Conservation (phyloP, 768 basidiomycete genomes). For the Serpula lacrymans region DNA sequence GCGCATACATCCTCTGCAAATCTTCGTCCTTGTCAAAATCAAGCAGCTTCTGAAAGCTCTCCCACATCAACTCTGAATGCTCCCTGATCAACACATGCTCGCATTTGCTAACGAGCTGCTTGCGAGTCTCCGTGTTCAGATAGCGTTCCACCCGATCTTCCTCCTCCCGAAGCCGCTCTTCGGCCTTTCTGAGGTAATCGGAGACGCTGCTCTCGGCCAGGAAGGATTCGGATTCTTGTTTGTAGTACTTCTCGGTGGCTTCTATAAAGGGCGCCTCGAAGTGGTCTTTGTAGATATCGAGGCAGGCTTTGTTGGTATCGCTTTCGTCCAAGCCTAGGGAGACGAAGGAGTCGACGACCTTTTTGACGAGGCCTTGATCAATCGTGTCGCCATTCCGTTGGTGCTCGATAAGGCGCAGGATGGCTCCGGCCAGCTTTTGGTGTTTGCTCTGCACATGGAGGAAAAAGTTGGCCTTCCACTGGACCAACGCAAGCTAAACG, state of each 20-base stretch:
- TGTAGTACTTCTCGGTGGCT: slow-evolving; percentile 89
- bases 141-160: slow-evolving; percentile 95
- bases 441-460: slow-evolving; percentile 79
- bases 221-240: slow-evolving; percentile 87
- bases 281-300: slow-evolving; percentile 90
- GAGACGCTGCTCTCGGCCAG: slow-evolving; percentile 85
- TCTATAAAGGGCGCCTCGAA: slow-evolving; percentile 88
- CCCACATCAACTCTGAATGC: slow-evolving; percentile 84
- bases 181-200: slow-evolving; percentile 94
- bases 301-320: slow-evolving; percentile 88
- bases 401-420: slow-evolving; percentile 86
- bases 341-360: slow-evolving; percentile 92
- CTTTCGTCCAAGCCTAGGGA: slow-evolving; percentile 91
- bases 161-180: slow-evolving; percentile 89
- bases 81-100: slow-evolving; percentile 90
- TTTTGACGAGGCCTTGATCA: slow-evolving; percentile 90
- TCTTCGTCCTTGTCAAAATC: slow-evolving; percentile 96
- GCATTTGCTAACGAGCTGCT: slow-evolving; percentile 76
- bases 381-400: slow-evolving; percentile 94
- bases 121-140: slow-evolving; percentile 84
- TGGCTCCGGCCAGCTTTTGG: slow-evolving; percentile 79
- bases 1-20: slow-evolving; percentile 89
- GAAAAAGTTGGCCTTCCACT: slow-evolving; percentile 95
- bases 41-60: slow-evolving; percentile 84
- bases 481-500: slow-evolving; percentile 81